These are phyloP conservation scores for Alternaria postmessia DNA, from an alignment of 2,329 filamentous ascomycete species.

Conservation along the genomic window DNA sequence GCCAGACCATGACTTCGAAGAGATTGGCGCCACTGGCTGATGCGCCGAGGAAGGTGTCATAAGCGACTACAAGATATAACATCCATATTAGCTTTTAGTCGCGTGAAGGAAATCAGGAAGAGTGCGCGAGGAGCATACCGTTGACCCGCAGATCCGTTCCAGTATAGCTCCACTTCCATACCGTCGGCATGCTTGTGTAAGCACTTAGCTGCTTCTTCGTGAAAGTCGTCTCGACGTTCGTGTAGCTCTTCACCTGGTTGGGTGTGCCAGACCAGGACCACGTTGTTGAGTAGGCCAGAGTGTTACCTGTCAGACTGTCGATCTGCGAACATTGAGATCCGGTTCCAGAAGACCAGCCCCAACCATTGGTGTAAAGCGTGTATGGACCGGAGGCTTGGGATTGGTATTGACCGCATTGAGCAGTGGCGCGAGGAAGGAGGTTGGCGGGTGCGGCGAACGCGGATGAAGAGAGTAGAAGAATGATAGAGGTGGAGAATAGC, in stretches of 20 bases:
- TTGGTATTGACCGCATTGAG: neutral
- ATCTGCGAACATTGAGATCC: neutral
- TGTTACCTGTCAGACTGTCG: neutral
- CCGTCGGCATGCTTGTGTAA: too few species aligned
- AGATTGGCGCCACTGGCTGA: neutral
- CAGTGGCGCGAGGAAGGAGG: neutral
- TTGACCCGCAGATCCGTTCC: too few species aligned
- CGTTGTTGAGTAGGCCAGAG: neutral
- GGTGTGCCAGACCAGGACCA: too few species aligned
- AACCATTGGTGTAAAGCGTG: neutral
- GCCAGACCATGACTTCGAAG: constrained; percentile 1
- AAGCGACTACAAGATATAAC: neutral
- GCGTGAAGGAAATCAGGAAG: accelerated
- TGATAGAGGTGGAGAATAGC: neutral
- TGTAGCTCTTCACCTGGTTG: too few species aligned
- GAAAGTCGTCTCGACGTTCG: too few species aligned
- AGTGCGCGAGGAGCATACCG: too few species aligned
- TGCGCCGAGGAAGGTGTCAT: neutral
- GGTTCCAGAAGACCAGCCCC: neutral
- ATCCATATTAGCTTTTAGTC: neutral
- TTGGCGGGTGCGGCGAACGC: neutral
- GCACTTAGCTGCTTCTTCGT: too few species aligned
- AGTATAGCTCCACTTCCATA: too few species aligned
- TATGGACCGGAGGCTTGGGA: neutral
- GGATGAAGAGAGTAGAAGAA: neutral